Evolutionary conservation across 2,329 filamentous ascomycete genomes (phyloP).

Genomic region (Colletotrichum lentis): DNA sequence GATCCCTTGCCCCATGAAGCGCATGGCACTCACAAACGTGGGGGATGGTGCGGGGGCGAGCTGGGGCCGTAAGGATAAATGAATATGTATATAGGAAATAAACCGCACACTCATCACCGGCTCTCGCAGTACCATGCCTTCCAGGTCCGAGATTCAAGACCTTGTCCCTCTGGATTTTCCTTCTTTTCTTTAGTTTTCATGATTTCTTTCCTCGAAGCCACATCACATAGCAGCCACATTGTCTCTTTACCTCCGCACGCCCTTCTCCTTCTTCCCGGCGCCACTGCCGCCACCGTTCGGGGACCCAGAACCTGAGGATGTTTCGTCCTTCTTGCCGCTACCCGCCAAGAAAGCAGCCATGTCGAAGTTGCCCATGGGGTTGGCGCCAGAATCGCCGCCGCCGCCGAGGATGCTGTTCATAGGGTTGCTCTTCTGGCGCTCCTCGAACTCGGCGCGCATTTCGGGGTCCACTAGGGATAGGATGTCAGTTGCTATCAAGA

Average conservation of each 20-base stretch:
- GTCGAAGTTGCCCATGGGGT: conserved; percentile 65
- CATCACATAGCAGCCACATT: background rate
- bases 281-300: conserved; percentile 40
- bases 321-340: conserved; percentile 52
- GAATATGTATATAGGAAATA: conserved; percentile 20
- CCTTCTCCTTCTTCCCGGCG: conserved; percentile 52
- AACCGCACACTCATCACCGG: background rate
- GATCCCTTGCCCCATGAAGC: background rate
- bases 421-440: conserved; percentile 80
- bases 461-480: conserved; percentile 86
- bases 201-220: background rate
- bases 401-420: conserved; percentile 65
- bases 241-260: conserved; percentile 48
- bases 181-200: background rate
- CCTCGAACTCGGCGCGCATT: conserved; percentile 89
- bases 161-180: no score
- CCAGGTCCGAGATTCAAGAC: background rate
- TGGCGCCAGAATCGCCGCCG: conserved; percentile 43
- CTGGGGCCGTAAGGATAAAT: background rate
- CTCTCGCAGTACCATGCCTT: background rate
- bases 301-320: conserved; percentile 45
- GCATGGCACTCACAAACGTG: background rate
- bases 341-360: conserved; percentile 71
- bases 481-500: conserved; percentile 32
- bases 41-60: background rate